Conservation (phyloP, 1,284 basidiomycete species). For the Moesziomyces antarcticus region DNA sequence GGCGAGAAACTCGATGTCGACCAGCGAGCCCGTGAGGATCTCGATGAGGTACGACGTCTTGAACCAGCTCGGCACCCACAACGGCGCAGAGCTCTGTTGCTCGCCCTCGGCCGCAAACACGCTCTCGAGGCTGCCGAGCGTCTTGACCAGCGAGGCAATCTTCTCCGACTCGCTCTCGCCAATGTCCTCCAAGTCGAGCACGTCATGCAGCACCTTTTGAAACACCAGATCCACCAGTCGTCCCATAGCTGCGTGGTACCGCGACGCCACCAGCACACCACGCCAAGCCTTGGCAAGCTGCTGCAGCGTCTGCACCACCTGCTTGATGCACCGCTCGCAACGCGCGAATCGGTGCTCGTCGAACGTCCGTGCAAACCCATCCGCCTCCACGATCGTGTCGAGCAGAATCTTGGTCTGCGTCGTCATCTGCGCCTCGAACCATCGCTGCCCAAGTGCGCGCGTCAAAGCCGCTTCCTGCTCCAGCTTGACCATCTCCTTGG, state of each 20-base stretch:
- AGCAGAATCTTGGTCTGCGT: slow-evolving; percentile 71
- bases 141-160: slow-evolving; percentile 82
- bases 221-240: slow-evolving; percentile 79
- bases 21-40: slow-evolving; percentile 65
- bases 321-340: slow-evolving; percentile 79
- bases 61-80: slow-evolving; percentile 65
- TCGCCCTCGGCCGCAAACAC: slow-evolving; percentile 77
- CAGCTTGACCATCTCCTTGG: slow-evolving; percentile 27
- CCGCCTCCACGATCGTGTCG: slow-evolving; percentile 74
- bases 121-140: slow-evolving; percentile 78
- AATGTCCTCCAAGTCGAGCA: slow-evolving; percentile 86
- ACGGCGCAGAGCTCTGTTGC: slow-evolving; percentile 44
- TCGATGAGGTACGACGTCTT: slow-evolving; percentile 65
- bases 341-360: slow-evolving; percentile 81
- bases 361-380: slow-evolving; percentile 78
- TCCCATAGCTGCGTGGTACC: slow-evolving; percentile 72
- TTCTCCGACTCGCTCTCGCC: slow-evolving; percentile 87
- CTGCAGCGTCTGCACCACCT: slow-evolving; percentile 77
- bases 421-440: slow-evolving; percentile 56
- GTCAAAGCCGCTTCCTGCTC: slow-evolving; percentile 42
- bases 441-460: slow-evolving; percentile 44
- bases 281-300: slow-evolving; percentile 78
- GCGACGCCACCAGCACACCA: slow-evolving; percentile 70
- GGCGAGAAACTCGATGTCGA: slow-evolving; percentile 87
- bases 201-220: slow-evolving; percentile 77